Percentiles rank a stretch among this genome's conserved stretches.
phyloP scores from a whole-genome alignment of 2,329 filamentous ascomycete species.

The Sporothrix mexicana region DNA sequence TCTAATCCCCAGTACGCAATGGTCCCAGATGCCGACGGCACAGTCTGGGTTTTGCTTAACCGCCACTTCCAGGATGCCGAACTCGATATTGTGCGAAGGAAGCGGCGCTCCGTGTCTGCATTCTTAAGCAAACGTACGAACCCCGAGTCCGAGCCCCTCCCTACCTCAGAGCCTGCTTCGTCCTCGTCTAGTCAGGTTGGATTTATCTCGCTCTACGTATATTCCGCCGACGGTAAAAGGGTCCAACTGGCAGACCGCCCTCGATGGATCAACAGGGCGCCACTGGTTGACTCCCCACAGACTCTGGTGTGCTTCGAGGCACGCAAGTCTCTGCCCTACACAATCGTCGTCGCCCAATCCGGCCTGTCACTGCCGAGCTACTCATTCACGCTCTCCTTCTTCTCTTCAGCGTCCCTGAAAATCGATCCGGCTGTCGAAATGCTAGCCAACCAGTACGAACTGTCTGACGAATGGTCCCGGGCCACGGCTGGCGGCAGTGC shows the following conservation, averaged over 20 bases:
- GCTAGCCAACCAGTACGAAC: slow-evolving; percentile 64
- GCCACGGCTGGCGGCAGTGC: slow-evolving; percentile 85
- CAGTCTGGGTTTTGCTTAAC: slow-evolving; percentile 83
- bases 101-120: slow-evolving; percentile 38
- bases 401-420: slow-evolving; percentile 67
- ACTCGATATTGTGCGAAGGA: slow-evolving; percentile 59
- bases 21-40: slow-evolving; percentile 61
- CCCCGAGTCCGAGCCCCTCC: neutral
- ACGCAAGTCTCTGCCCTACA: slow-evolving; percentile 52
- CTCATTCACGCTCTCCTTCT: slow-evolving; percentile 85
- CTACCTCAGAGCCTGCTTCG: neutral
- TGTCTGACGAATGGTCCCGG: slow-evolving; percentile 73
- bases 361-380: slow-evolving; percentile 75
- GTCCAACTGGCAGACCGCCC: slow-evolving; percentile 71
- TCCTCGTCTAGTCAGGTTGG: slow-evolving; percentile 52
- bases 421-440: slow-evolving; percentile 66
- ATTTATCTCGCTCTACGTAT: slow-evolving; percentile 87
- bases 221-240: slow-evolving; percentile 68
- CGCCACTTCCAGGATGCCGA: slow-evolving; percentile 81
- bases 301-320: slow-evolving; percentile 78
- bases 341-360: slow-evolving; percentile 69
- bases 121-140: neutral
- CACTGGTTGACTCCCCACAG: slow-evolving; percentile 94
- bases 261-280: slow-evolving; percentile 69
- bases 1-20: slow-evolving; percentile 77